These are phyloP conservation scores for Pholiota conissans DNA, from an alignment of 768 basidiomycete species.

Conservation along the genomic window DNA sequence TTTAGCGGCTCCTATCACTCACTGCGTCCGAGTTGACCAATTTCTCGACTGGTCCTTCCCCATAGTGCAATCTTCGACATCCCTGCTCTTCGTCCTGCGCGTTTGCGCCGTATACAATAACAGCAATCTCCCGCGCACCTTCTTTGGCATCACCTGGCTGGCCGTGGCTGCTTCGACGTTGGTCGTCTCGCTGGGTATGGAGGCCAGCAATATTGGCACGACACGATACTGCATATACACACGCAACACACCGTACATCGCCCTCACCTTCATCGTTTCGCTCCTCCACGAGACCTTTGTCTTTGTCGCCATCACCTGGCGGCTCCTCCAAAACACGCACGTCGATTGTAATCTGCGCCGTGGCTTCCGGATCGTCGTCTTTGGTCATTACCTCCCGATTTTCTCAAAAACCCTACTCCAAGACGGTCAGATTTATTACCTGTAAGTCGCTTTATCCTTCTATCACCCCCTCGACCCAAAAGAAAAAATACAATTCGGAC, in stretches of 20 bases:
- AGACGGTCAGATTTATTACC: background rate
- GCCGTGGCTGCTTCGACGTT: background rate
- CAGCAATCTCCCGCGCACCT: background rate
- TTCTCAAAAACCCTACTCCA: background rate
- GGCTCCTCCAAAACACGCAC: background rate
- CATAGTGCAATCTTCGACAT: background rate
- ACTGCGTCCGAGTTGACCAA: background rate
- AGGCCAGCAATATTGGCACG: background rate
- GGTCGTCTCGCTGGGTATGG: background rate
- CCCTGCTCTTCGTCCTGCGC: background rate
- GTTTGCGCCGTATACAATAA: background rate
- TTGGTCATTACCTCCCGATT: background rate
- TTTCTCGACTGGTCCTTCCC: background rate
- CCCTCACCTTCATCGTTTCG: background rate
- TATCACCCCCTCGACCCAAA: too few species aligned
- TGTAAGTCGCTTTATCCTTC: background rate
- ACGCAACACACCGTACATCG: background rate
- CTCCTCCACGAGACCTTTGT: background rate
- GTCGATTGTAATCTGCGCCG: background rate
- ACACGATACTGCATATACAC: background rate
- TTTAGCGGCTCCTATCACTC: background rate
- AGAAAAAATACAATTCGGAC: too few species aligned
- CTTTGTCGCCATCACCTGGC: background rate
- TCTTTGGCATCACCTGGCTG: background rate
- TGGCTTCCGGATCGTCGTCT: background rate